Evolutionary conservation across 202 grass and related monocot species (phyloP).

Genomic region (Zoysia matrella): DNA sequence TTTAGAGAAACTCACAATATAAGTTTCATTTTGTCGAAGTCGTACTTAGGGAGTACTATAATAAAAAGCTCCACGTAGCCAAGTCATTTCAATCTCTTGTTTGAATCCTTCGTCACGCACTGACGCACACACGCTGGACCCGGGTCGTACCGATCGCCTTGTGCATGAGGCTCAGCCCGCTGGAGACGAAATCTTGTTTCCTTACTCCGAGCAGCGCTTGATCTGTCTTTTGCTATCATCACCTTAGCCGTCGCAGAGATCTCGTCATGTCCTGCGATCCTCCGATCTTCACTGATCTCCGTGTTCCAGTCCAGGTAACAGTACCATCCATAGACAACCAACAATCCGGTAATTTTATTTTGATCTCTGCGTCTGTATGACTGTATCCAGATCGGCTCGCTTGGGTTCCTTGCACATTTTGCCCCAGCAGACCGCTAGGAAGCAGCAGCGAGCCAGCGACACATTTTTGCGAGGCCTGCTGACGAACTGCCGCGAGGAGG

Average conservation of each 20-base stretch:
- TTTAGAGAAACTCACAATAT: no score
- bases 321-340: no score
- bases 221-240: conserved; percentile 19
- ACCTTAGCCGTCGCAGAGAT: background rate
- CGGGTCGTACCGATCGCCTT: background rate
- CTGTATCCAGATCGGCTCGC: no score
- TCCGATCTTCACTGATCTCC: background rate
- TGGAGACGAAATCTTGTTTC: background rate
- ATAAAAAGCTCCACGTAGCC: no score
- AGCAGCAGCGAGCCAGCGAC: no score
- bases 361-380: background rate
- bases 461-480: no score
- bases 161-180: background rate
- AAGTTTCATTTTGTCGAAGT: no score
- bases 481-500: background rate
- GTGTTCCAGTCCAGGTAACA: background rate
- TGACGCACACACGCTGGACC: background rate
- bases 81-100: no score
- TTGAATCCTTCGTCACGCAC: background rate
- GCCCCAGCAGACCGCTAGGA: no score
- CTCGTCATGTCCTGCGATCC: background rate
- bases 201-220: background rate
- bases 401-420: no score
- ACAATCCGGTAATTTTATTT: no score
- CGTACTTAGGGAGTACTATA: no score